A percentile compares a stretch with the other conserved stretches of the same genome.
These are phyloP conservation scores for Fusarium cicatricum DNA, from an alignment of 2,329 filamentous ascomycete species.

Conservation along the genomic window DNA sequence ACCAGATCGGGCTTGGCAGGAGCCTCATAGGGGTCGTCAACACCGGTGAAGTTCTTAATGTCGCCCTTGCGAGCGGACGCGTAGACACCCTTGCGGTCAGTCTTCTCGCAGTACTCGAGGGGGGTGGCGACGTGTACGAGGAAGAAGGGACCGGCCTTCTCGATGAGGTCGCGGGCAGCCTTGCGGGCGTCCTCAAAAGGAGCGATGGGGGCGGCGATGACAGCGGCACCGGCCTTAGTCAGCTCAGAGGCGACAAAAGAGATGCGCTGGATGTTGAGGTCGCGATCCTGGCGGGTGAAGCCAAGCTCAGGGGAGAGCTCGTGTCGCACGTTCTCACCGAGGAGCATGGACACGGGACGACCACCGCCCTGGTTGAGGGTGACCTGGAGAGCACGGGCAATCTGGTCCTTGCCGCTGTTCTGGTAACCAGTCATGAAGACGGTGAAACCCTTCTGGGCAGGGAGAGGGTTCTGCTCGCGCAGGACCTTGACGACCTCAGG, in stretches of 20 bases:
- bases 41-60: slow-evolving; percentile 98
- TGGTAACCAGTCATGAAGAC: slow-evolving; percentile 97
- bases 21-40: slow-evolving; percentile 94
- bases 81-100: slow-evolving; percentile 92
- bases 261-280: slow-evolving; percentile 95
- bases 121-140: slow-evolving; percentile 94
- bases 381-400: slow-evolving; percentile 93
- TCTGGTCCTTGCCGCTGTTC: slow-evolving; percentile 96
- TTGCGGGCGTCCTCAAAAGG: slow-evolving; percentile 83
- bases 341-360: slow-evolving; percentile 89
- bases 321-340: slow-evolving; percentile 93
- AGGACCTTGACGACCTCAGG: slow-evolving; percentile 97
- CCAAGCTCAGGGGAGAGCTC: slow-evolving; percentile 96
- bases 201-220: slow-evolving; percentile 96
- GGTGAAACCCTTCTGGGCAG: slow-evolving; percentile 93
- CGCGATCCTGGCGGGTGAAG: slow-evolving; percentile 91
- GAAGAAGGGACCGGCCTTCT: slow-evolving; percentile 92
- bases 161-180: slow-evolving; percentile 82
- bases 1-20: slow-evolving; percentile 83
- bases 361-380: slow-evolving; percentile 98
- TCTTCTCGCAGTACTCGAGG: slow-evolving; percentile 93
- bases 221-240: slow-evolving; percentile 89
- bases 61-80: slow-evolving; percentile 82
- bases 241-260: slow-evolving; percentile 96
- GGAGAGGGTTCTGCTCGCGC: slow-evolving; percentile 93